A percentile compares a stretch with the other conserved stretches of the same genome.
These are phyloP conservation scores for Borovskyia barvae DNA, from an alignment of 208 protist genomes.

Conservation along the genomic window DNA sequence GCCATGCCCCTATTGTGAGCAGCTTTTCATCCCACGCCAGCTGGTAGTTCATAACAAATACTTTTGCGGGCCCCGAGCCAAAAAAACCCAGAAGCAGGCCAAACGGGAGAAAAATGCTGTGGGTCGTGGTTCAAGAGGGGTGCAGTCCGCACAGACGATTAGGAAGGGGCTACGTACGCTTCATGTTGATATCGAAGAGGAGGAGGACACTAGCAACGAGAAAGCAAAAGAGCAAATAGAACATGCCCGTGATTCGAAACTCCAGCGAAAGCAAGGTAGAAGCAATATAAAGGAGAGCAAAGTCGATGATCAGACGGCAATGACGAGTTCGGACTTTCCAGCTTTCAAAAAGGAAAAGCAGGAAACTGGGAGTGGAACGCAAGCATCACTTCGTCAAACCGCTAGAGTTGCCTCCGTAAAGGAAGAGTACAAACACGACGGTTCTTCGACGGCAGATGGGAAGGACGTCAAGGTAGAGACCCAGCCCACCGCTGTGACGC, in stretches of 20 bases:
- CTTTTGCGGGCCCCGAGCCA: slow-evolving; percentile 91
- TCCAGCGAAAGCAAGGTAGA: too few species aligned
- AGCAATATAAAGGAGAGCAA: too few species aligned
- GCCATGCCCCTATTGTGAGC: slow-evolving; percentile 85
- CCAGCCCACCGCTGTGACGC: slow-evolving; percentile 6
- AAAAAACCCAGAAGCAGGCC: slow-evolving; percentile 77
- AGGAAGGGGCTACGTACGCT: slow-evolving; percentile 78
- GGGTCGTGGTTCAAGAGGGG: slow-evolving; percentile 10
- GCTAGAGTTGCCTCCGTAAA: too few species aligned
- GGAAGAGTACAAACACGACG: too few species aligned
- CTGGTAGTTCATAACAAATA: slow-evolving; percentile 92
- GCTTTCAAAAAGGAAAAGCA: too few species aligned
- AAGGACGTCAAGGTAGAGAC: slow-evolving; percentile 22
- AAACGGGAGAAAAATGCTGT: slow-evolving; percentile 72
- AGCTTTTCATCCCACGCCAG: slow-evolving; percentile 86
- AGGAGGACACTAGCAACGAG: slow-evolving; percentile 1
- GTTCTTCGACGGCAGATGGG: too few species aligned
- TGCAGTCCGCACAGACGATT: slow-evolving; percentile 77
- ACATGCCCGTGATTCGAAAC: background rate
- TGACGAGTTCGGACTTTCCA: too few species aligned
- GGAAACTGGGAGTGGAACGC: too few species aligned
- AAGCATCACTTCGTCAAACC: too few species aligned
- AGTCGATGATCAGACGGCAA: slow-evolving; percentile 3
- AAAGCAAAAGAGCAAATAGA: background rate
- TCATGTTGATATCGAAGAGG: slow-evolving; percentile 57